Evolutionary conservation across 768 basidiomycete species (phyloP).

Genomic region (Suillus paluster): DNA sequence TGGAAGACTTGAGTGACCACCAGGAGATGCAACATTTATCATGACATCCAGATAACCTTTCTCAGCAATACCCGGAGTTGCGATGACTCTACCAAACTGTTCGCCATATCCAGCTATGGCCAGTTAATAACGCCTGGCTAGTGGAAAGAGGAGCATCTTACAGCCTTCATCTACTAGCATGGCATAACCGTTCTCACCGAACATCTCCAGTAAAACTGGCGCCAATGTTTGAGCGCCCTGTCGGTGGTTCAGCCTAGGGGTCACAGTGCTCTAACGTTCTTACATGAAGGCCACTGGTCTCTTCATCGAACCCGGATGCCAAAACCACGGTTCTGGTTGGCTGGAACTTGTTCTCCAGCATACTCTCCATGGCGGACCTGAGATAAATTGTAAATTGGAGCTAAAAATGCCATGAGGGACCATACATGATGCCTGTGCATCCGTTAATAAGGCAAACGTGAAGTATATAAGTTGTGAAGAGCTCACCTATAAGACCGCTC

Average conservation of each 20-base stretch:
- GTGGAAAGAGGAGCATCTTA: conserved; percentile 31
- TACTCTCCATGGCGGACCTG: conserved; percentile 62
- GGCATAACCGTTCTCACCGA: conserved; percentile 74
- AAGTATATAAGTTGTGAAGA: background rate
- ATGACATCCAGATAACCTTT: conserved; percentile 71
- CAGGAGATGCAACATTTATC: conserved; percentile 68
- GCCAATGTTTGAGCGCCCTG: conserved; percentile 62
- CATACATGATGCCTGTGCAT: conserved; percentile 51
- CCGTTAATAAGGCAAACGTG: background rate
- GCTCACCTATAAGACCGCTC: conserved; percentile 57
- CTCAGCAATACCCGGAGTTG: conserved; percentile 68
- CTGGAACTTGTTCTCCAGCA: conserved; percentile 63
- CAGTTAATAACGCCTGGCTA: conserved; percentile 1
- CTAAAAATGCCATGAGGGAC: conserved; percentile 2
- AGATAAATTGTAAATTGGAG: background rate
- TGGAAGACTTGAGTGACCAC: conserved; percentile 88
- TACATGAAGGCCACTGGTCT: conserved; percentile 58
- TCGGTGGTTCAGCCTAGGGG: background rate
- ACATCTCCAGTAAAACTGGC: conserved; percentile 54
- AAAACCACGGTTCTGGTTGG: conserved; percentile 68
- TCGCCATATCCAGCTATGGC: conserved; percentile 52
- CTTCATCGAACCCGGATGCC: conserved; percentile 80
- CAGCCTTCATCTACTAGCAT: conserved; percentile 91
- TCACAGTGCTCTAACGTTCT: conserved; percentile 1
- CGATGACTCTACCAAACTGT: conserved; percentile 57